phyloP scores from a whole-genome alignment of 345 rosid genomes.

The Carallia pectinifolia region DNA sequence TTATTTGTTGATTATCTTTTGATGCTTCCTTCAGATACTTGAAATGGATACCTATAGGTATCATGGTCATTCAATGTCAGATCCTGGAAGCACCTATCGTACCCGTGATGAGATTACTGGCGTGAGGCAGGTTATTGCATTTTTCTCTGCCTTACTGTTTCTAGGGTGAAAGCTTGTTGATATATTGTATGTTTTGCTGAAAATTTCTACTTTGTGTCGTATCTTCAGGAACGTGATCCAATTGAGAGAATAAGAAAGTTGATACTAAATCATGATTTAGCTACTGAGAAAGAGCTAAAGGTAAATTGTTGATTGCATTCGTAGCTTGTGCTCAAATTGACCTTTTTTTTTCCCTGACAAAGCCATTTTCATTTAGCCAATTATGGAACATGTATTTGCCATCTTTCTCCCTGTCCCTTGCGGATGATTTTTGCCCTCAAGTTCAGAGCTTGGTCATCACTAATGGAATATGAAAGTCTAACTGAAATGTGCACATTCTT shows the following conservation, averaged over 20 bases:
- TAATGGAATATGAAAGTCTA: background rate
- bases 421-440: background rate
- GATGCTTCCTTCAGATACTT: conserved; percentile 61
- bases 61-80: conserved; percentile 99
- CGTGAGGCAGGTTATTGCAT: conserved; percentile 74
- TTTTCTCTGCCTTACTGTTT: background rate
- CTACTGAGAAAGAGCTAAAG: conserved; percentile 94
- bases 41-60: conserved; percentile 99
- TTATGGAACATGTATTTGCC: background rate
- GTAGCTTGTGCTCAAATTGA: background rate
- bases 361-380: background rate
- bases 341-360: background rate
- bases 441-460: background rate
- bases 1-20: background rate
- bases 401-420: background rate
- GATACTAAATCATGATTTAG: conserved; percentile 70
- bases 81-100: conserved; percentile 99
- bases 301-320: conserved; percentile 29
- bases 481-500: background rate
- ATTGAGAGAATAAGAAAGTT: conserved; percentile 84
- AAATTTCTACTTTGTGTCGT: conserved; percentile 4
- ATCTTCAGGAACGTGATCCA: conserved; percentile 87
- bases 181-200: background rate
- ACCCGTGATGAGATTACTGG: conserved; percentile 95
- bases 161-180: conserved; percentile 1